Conservation (phyloP, 192 early-diverging fungal genomes). For the Coemansia umbellata region DNA sequence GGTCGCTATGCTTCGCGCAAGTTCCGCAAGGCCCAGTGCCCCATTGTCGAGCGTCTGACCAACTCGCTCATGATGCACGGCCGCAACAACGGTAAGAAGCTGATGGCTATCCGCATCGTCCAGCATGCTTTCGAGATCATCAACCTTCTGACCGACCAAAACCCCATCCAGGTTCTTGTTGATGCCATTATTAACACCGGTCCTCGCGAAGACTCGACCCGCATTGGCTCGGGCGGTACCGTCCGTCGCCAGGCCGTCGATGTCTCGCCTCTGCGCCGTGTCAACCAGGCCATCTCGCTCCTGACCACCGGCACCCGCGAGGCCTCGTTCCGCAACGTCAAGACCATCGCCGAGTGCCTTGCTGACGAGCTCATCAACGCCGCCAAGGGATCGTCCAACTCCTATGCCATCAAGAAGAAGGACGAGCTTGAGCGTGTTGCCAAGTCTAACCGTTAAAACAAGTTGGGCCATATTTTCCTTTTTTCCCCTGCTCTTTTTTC, state of each 20-base stretch:
- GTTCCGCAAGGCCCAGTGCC: conserved; percentile 99
- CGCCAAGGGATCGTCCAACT: conserved; percentile 97
- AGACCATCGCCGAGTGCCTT: conserved; percentile 99
- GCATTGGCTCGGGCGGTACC: conserved; percentile 95
- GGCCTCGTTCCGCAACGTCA: conserved; percentile 98
- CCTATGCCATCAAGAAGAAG: conserved; percentile 99
- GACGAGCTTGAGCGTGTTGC: conserved; percentile 83
- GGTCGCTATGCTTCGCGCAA: conserved; percentile 95
- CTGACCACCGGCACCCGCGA: conserved; percentile 96
- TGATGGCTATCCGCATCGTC: conserved; percentile 97
- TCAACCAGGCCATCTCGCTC: conserved; percentile 93
- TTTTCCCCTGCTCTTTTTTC: neutral
- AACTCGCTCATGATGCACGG: conserved; percentile 99
- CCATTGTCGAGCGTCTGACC: conserved; percentile 95
- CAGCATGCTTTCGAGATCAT: conserved; percentile 99
- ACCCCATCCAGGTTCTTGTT: conserved; percentile 97
- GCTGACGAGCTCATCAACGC: conserved; percentile 99
- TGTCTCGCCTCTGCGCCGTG: conserved; percentile 96
- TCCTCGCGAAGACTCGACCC: conserved; percentile 98
- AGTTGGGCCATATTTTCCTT: neutral
- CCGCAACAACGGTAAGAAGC: conserved; percentile 99
- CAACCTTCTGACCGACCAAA: conserved; percentile 95
- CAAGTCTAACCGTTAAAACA: conserved; percentile 57
- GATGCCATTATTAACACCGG: conserved; percentile 99
- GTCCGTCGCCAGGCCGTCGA: conserved; percentile 99